Conservation (phyloP, 208 protist genomes). For the Naegleria gruberi region DNA sequence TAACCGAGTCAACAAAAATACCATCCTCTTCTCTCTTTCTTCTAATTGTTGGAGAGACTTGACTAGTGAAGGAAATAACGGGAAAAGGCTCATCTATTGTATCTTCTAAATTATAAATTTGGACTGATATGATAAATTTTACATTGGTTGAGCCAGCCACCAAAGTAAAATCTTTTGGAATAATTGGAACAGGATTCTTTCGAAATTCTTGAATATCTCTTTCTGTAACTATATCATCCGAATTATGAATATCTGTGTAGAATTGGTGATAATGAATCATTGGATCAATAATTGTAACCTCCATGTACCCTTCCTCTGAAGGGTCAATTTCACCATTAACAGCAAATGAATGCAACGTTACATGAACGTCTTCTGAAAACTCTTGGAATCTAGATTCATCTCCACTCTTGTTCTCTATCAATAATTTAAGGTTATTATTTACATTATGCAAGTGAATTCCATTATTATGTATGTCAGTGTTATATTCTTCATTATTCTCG, state of each 20-base stretch:
- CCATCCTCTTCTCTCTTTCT: neutral
- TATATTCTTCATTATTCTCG: neutral
- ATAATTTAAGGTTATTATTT: neutral
- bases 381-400: neutral
- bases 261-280: constrained; percentile 2
- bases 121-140: neutral
- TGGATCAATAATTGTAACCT: neutral
- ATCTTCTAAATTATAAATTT: neutral
- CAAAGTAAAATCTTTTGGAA: neutral
- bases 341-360: neutral
- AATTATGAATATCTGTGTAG: neutral
- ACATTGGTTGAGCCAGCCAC: neutral
- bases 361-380: neutral
- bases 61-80: neutral
- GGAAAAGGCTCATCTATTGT: neutral
- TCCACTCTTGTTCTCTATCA: neutral
- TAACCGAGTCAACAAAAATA: neutral
- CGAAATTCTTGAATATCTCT: neutral
- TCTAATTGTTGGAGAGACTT: neutral
- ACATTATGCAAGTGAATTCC: neutral
- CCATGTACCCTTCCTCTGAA: neutral
- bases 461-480: neutral
- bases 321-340: neutral
- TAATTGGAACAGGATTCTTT: neutral
- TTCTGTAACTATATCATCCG: neutral